Evolutionary conservation across 495 filamentous ascomycete genomes (phyloP), one percentile per base, ranked within the genome.

Genomic region (Filosporella fistucella): DNA sequence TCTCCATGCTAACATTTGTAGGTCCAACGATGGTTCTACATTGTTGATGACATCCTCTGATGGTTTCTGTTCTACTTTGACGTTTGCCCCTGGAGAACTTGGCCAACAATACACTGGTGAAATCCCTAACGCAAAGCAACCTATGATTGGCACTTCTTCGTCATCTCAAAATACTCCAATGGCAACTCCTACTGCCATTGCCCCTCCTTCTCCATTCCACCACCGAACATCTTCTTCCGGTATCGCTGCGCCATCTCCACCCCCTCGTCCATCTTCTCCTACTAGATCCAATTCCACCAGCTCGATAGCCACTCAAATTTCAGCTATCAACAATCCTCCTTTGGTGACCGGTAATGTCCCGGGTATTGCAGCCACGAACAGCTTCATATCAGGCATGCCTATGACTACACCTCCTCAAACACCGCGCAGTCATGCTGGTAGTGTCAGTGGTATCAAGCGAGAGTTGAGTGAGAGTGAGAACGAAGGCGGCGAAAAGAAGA

Each of bases 21-120:
- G 91, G 91, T 94, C 94, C 1, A 85, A 75, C 53, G 94, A 99
- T 64, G 94, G 94, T 2, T 72, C 85, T 36, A 97, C 91, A 1
- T 68, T 99, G 20, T 73, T 97, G 28, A 96, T 99, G 77, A 91
- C 88, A 44, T 97, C 94, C 1, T 96, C 94, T 0, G 94, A 99
- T 60, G 94, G 94, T 0, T 99, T 96, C 67, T 97, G 94, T 60
- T 99, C 94, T 0, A 82, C 87, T 0, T 71, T 99, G 18, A 80
- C 89, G 0, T 99, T 99, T 62, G 63, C 77, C 6, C 71, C 85
- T 4, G 88, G 87, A 16, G 94, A 99, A 60, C 69, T 99, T 6
- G 94, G 94, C n/a, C 82, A 91, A 54, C 63, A 78, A 12, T 95
- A 95, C 63, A 84, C 78, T 10, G 85, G 86, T 9, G 72, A 85